phyloP scores from a whole-genome alignment of 495 filamentous ascomycete genomes.

The Hyaloscypha variabilis region DNA sequence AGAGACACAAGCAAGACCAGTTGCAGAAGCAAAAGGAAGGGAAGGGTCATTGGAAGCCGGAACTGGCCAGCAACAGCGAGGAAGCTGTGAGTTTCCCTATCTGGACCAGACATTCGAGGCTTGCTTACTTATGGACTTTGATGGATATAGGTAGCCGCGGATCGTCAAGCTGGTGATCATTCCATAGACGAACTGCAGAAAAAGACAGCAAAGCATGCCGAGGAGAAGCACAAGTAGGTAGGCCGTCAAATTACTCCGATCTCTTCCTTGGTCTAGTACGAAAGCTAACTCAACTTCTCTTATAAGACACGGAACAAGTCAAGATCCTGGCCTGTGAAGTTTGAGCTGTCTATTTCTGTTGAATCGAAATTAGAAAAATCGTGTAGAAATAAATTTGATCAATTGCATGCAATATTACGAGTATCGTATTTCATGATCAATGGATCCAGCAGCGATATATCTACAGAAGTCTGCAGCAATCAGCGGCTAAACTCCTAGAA shows the following conservation, averaged over 20 bases:
- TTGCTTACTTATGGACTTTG: neutral
- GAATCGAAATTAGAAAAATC: no score
- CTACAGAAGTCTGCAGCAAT: neutral
- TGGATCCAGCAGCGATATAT: neutral
- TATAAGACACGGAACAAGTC: conserved; percentile 25
- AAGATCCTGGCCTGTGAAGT: conserved; percentile 7
- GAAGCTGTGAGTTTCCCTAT: conserved; percentile 58
- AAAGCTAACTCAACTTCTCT: neutral
- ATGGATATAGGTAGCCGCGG: conserved; percentile 24
- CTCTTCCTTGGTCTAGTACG: neutral
- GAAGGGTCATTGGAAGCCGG: conserved; percentile 78
- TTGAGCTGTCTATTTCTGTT: neutral
- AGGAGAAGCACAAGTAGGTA: conserved; percentile 41
- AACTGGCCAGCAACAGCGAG: conserved; percentile 81
- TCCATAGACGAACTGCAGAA: conserved; percentile 49
- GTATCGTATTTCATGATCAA: neutral
- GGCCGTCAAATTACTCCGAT: neutral
- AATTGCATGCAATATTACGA: neutral
- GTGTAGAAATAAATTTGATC: neutral
- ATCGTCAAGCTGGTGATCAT: conserved; percentile 27
- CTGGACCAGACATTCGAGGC: neutral
- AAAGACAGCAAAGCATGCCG: conserved; percentile 49
- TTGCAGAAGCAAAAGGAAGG: conserved; percentile 72
- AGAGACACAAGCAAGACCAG: conserved; percentile 73
- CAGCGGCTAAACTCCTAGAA: conserved; percentile 24